Evolutionary conservation across 2,329 filamentous ascomycete genomes (phyloP).

Genomic region (Microcyclospora pomicola): DNA sequence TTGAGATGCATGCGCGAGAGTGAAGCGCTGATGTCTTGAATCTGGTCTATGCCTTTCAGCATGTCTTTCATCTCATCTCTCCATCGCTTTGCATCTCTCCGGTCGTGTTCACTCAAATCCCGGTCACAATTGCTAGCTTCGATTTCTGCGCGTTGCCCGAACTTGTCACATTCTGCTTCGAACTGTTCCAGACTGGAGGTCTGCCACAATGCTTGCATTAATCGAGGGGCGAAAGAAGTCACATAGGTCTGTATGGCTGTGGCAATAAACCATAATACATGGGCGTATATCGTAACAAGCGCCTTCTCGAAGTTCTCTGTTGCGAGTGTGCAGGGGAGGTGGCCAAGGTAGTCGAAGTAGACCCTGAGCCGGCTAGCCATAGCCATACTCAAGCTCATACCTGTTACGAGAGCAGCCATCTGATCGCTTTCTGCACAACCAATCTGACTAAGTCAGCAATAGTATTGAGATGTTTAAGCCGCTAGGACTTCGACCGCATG

Average conservation of each 20-base stretch:
- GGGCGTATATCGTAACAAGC: constrained; percentile 3
- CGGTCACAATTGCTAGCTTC: constrained; percentile 5
- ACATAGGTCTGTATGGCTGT: constrained; percentile 1
- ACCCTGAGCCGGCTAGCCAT: constrained; percentile 3
- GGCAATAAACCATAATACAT: constrained; percentile 2
- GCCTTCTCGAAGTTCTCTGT: constrained; percentile 1
- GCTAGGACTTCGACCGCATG: neutral
- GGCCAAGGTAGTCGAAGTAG: constrained; percentile 1
- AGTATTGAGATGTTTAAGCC: neutral
- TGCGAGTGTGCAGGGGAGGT: neutral
- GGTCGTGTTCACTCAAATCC: neutral
- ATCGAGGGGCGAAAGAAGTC: neutral
- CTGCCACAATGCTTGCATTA: constrained; percentile 1
- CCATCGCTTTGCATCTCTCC: neutral
- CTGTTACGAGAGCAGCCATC: neutral
- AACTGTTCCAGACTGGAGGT: constrained; percentile 1
- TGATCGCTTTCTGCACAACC: constrained; percentile 1
- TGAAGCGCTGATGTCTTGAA: constrained; percentile 1
- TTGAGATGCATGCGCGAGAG: neutral
- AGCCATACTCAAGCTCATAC: constrained; percentile 1
- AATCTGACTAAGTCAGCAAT: neutral
- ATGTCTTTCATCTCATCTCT: neutral
- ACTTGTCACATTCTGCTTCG: constrained; percentile 1
- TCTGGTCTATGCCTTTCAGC: constrained; percentile 1
- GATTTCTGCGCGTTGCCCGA: constrained; percentile 1